Base-by-base conservation (phyloP, 2,329 filamentous ascomycete species). In the Periconia macrospinosa region DNA sequence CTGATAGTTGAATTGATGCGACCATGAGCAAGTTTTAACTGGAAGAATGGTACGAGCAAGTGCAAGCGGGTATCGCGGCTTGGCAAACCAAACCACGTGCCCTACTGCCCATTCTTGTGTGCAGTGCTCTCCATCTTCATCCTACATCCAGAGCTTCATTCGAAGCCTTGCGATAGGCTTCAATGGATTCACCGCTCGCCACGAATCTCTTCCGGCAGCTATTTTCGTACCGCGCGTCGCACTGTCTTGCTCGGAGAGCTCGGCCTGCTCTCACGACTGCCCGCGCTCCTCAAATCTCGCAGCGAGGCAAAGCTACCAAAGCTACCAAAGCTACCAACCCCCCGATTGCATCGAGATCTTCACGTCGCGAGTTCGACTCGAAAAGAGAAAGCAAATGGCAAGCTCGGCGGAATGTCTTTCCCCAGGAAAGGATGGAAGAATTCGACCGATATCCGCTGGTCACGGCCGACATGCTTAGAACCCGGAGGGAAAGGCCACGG, bases 131-230 rank as follows among this genome's bases (percentile, higher is more conserved):
- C 19, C 11, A 37, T n/a, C 33, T 37, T 10, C 33, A 37, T 14
- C 15, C 33, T n/a, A 13, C 33, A 43, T 52, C 52, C 43, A 45
- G 46, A 47, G 17, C 50, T 48, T 47, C 43, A 53, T 53, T 40
- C 42, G 45, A 41, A 35, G 53, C 55, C n/a, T 42, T 30, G 27
- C 18, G 14, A 11, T 54, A 50, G 60, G 60, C 57, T 55, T 53
- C 65, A 68, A 96, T 96, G 92, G 92, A 96, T 77, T 92, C 90
- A 17, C 88, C 88, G 54, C 79, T 90, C 57, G 82, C 92, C 61
- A 85, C 85, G 46, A 88, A 88, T 70, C 82, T 96, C 70, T 93
- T 97, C 68, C 86, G 89, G 66, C 90, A 91, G 78, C 84, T 97
- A 41, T 95, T 96, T 66, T 85, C 86, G 43, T 90, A 92, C 67